Base-by-base conservation (phyloP, 2,329 filamentous ascomycete species). In the Pseudofabraea citricarpa region DNA sequence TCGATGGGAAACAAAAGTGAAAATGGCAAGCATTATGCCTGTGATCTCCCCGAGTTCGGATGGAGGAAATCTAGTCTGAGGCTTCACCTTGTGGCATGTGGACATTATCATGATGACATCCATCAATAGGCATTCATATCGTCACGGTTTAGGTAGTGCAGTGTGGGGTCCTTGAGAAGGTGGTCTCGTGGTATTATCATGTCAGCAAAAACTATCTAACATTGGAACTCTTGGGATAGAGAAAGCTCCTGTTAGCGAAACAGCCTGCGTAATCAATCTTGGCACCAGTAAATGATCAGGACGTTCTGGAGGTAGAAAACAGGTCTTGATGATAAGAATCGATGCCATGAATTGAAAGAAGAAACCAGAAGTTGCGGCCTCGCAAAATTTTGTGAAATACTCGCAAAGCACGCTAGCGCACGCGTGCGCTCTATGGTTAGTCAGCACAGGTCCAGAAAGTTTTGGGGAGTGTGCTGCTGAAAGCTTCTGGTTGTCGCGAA, bases 221-320 rank as follows among this genome's bases (percentile, higher is more conserved):
- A 77, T 85, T 82, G 83, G 79, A 76, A 86, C 84, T 56, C 27
- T 15, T 41, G 27, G 87, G 88, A 80, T 66, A 65, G 65, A 69
- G 70, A 56, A 87, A 90, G 88, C 87, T 84, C 84, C 87, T 81
- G 90, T 87, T 96, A 96, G 90, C 90, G 90, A 90, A 95, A 90
- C 87, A 87, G 85, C 85, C 85, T 87, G 85, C 83, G 70, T 40
- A 61, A 69, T 86, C 72, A 65, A 64, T 95, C 87, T 95, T 65
- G 87, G 87, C 90, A 93, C 81, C 72, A 69, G 69, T 81, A 77
- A 93, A 95, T 95, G 90, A 82, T 90, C 89, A 88, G 78, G 78
- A 84, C 81, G 77, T 82, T 78, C 75, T 85, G 77, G 80, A 31
- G 27, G 40, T 72, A 68, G 64, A 71, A 68, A 74, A 73, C 73